Base-by-base conservation (phyloP, 768 basidiomycete species). In the Rubroboletus satanas region DNA sequence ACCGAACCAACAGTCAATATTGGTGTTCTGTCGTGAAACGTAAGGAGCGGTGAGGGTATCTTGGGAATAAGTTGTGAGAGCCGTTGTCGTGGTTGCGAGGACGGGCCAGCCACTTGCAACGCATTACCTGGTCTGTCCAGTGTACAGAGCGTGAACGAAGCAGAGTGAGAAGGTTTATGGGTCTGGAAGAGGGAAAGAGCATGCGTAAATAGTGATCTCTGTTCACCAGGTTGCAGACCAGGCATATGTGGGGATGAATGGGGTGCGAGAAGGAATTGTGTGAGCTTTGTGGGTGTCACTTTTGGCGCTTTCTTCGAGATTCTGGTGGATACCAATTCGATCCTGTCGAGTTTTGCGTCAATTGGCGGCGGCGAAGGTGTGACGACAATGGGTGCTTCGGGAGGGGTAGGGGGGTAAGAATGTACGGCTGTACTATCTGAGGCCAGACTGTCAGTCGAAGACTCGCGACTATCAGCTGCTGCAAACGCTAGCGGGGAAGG, bases 21-120 rank as follows among this genome's bases (percentile, higher is more conserved):
- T 0, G 89, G 85, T 3, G 90, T 91, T 35, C 73, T 82, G 65
- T 92, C 90, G 52, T 84, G 81, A 68, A 88, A 91, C 1, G 78
- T 78, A 14, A 90, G 73, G 14, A 91, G 70, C 4, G 84, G 79
- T 0, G 73, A 69, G 18, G 78, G 74, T 17, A 67, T 59, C 18
- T 64, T 57, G 8, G 69, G 59, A 51, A 64, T 61, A 26, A 63
- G 51, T 49, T 56, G 65, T 21, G 55, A 56, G 9, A 62, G 57
- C 31, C 56, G 64, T 31, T 50, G 63, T 23, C 38, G 69, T 6
- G 63, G 48, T 28, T 68, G 66, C 21, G 54, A 51, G 4, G 68
- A 66, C 47, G 71, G 51, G 38, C 49, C 52, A 52, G 60, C 38
- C 32, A 55, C 15, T 11, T 69, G 61, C 1, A 52, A 53, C 15